Evolutionary conservation across 176 grass and related monocot species (phyloP).

Genomic region (Guadua angustifolia): DNA sequence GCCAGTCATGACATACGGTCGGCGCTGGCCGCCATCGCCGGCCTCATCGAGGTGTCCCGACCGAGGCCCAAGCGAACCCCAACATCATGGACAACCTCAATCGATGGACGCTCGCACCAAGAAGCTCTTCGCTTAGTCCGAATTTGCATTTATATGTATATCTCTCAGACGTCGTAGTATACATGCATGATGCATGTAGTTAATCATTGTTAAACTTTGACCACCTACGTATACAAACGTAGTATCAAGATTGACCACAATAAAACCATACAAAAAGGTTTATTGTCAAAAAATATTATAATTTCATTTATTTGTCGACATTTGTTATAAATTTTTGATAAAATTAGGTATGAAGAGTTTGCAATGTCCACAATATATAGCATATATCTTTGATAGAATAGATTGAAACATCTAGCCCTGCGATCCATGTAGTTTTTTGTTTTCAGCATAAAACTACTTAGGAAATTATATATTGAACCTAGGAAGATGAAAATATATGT

Average conservation of each 20-base stretch:
- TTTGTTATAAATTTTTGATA: neutral
- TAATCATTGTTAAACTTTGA: neutral
- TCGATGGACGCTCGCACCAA: slow-evolving; percentile 50
- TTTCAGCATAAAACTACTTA: neutral
- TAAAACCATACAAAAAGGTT: neutral
- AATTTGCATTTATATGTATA: neutral
- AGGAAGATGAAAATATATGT: neutral
- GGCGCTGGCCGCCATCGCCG: slow-evolving; percentile 49
- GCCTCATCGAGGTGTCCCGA: slow-evolving; percentile 51
- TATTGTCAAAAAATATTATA: too few species aligned
- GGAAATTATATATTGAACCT: neutral
- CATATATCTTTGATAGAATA: neutral
- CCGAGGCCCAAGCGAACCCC: slow-evolving; percentile 36
- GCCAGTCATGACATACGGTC: slow-evolving; percentile 78
- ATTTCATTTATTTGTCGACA: neutral
- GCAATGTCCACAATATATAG: neutral
- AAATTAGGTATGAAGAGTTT: neutral
- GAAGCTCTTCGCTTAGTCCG: slow-evolving; percentile 56
- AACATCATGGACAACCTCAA: slow-evolving; percentile 50
- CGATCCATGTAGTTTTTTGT: neutral
- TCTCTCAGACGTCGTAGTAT: too few species aligned
- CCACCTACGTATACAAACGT: neutral
- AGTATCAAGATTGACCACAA: neutral
- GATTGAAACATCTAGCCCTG: neutral
- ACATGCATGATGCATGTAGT: too few species aligned